Evolutionary conservation across 805 yeast genomes (phyloP), one percentile per base, ranked within the genome.

Genomic region (Saturnispora besseyi): DNA sequence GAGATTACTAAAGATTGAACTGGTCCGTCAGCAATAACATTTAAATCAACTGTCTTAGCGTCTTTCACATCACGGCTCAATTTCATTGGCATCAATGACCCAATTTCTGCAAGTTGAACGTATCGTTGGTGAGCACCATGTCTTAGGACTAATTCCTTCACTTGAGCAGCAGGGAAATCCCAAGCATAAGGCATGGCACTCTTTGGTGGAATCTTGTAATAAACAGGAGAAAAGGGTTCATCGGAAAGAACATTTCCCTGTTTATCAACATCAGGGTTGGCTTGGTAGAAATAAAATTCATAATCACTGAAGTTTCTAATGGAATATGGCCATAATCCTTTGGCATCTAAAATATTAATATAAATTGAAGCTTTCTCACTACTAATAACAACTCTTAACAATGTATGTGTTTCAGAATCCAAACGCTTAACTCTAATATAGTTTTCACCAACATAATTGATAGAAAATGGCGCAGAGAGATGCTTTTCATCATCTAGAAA

Each of bases 131-230:
- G 73, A 1, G 86, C 85, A 45, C 82, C 83, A 10, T 84, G 74
- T 51, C 89, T 72, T 32, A 93, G 65, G 3, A 88, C 74, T 31
- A 93, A 67, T 60, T 90, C 96, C 63, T 89, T 90, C 43, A 83
- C 76, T 9, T 78, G 69, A 0, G 96, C 97, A 47, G 95, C 88
- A 1, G 99, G 99, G 66, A 78, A 93, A 63, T 93, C 99, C 90
- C 96, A 93, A 0, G 99, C 87, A 64, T 93, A 93, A 0, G 98
- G 96, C 98, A 93, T 93, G 2, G 88, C 95, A 66, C 96, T 86
- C 59, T 79, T 80, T 1, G 95, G 81, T 0, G 98, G 97, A 11
- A 95, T 74, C 43, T 79, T 76, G 63, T 91, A 93, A 59, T 75
- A 80, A 10, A 88, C 74, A 0, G 97, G 96, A 54, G 79, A 81